These are phyloP conservation scores for Picocystis sp. DNA, from an alignment of 163 green algal genomes.

Conservation along the genomic window DNA sequence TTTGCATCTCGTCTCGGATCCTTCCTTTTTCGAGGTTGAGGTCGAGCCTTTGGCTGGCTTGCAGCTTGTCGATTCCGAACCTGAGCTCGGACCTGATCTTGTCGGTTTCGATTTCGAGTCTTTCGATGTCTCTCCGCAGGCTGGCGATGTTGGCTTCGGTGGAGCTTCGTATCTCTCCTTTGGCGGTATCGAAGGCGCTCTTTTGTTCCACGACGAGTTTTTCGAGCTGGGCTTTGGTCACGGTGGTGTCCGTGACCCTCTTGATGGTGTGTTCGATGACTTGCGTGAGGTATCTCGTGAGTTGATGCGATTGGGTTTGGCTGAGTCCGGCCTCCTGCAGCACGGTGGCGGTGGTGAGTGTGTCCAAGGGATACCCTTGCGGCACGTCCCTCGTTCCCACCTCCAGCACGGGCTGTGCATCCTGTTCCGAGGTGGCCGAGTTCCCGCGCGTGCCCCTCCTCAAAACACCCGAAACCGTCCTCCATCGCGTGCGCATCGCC, in stretches of 20 bases:
- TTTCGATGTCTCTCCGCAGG: slow-evolving; percentile 72
- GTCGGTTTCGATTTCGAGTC: slow-evolving; percentile 65
- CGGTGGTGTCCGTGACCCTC: slow-evolving; percentile 55
- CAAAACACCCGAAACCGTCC: no score
- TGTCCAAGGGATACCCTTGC: no score
- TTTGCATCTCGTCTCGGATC: slow-evolving; percentile 19
- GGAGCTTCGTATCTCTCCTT: slow-evolving; percentile 53
- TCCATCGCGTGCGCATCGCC: no score
- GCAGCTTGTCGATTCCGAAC: slow-evolving; percentile 93
- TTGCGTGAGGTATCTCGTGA: slow-evolving; percentile 30
- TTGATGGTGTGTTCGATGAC: slow-evolving; percentile 54
- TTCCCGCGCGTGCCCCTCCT: no score
- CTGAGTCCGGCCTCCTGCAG: no score
- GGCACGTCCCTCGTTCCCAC: no score
- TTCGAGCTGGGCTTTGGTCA: slow-evolving; percentile 51
- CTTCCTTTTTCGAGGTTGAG: slow-evolving; percentile 83
- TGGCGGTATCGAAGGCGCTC: slow-evolving; percentile 49
- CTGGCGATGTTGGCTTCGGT: slow-evolving; percentile 10
- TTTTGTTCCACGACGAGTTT: slow-evolving; percentile 73
- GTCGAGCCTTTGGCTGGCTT: slow-evolving; percentile 72
- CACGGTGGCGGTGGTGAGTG: no score
- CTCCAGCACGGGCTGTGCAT: no score
- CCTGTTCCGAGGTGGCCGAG: no score
- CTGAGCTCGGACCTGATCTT: slow-evolving; percentile 70
- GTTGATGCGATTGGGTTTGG: no score